These are phyloP conservation scores for Calonectria hongkongensis DNA, from an alignment of 2,329 filamentous ascomycete genomes.

Conservation along the genomic window DNA sequence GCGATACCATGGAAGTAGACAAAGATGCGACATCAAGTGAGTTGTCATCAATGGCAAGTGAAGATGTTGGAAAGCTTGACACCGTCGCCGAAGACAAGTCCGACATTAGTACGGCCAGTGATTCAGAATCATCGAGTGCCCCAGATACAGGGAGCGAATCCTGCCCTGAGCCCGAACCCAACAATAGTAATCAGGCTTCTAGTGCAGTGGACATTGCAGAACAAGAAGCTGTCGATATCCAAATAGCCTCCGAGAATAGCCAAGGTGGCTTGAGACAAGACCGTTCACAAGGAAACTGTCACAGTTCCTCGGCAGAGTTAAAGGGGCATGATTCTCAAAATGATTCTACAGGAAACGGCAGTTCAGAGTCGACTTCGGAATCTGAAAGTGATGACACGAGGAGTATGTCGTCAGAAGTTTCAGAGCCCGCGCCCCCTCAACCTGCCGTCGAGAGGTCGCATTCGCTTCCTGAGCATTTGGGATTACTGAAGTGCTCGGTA, in stretches of 20 bases:
- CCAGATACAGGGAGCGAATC: slow-evolving; percentile 16
- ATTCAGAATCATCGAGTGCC: slow-evolving; percentile 21
- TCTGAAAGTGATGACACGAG: neutral
- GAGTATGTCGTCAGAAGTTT: slow-evolving; percentile 8
- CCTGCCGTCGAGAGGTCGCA: neutral
- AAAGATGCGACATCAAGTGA: slow-evolving; percentile 38
- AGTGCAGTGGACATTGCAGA: neutral
- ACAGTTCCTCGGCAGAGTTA: neutral
- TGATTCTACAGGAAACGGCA: neutral
- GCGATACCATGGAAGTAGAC: slow-evolving; percentile 3
- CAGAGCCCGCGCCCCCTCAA: neutral
- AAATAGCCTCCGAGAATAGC: neutral
- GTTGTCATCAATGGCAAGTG: slow-evolving; percentile 45
- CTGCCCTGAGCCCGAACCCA: neutral
- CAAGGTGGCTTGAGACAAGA: neutral
- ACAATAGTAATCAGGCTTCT: neutral
- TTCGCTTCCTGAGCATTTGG: slow-evolving; percentile 6
- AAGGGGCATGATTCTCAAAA: neutral
- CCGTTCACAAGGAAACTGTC: neutral
- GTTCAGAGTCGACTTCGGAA: slow-evolving; percentile 1
- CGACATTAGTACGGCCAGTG: slow-evolving; percentile 15
- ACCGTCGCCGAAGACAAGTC: neutral
- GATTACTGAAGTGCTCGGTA: slow-evolving; percentile 50
- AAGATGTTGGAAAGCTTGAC: slow-evolving; percentile 38
- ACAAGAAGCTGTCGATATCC: neutral